Conservation (phyloP, 345 rosid genomes). For the Mallotus nudiflorus region DNA sequence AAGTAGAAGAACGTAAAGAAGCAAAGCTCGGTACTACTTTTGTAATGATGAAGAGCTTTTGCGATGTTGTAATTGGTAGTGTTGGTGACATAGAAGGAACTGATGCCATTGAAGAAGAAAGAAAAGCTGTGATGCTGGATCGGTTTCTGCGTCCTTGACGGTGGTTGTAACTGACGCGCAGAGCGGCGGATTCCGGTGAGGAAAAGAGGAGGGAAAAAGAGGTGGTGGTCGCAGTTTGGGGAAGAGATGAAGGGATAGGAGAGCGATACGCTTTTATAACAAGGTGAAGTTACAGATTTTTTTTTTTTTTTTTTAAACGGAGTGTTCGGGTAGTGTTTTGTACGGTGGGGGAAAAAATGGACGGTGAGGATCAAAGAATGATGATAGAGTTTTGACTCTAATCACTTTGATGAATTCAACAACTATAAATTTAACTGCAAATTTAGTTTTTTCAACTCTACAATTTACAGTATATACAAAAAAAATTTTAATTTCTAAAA, state of each 20-base stretch:
- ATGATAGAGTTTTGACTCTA: neutral
- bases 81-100: constrained; percentile 24
- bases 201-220: constrained; percentile 12
- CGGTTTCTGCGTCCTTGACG: neutral
- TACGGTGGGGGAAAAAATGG: neutral
- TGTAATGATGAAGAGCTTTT: constrained; percentile 10
- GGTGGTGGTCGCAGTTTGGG: constrained; percentile 15
- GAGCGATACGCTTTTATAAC: constrained; percentile 3
- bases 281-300: neutral
- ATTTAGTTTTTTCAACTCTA: too few relatives aligned
- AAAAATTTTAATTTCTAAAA: too few relatives aligned
- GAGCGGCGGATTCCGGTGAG: constrained; percentile 27
- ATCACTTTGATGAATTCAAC: too few relatives aligned
- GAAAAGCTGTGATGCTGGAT: neutral
- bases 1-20: constrained; percentile 12
- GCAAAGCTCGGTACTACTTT: constrained; percentile 1
- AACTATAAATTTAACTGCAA: too few relatives aligned
- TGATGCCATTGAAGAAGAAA: constrained; percentile 35
- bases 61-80: constrained; percentile 14
- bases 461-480: too few relatives aligned
- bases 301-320: neutral
- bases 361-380: neutral
- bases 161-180: constrained; percentile 26
- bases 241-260: constrained; percentile 18
- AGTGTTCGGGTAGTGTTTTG: neutral